phyloP scores from a whole-genome alignment of 148 eudicot genomes.

The Chenopodium quinoa region DNA sequence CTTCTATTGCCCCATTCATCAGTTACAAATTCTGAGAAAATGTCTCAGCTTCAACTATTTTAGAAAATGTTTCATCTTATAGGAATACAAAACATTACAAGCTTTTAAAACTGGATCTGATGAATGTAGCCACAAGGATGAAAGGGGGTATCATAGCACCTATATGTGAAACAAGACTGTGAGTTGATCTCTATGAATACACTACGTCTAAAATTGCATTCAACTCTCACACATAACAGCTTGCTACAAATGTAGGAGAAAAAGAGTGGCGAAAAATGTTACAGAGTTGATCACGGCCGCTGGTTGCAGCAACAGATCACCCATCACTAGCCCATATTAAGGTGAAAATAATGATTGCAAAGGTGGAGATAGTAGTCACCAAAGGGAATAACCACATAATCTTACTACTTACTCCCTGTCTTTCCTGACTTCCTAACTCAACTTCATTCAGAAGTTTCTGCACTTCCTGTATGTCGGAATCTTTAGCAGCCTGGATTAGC shows the following conservation, averaged over 20 bases:
- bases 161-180: not conserved
- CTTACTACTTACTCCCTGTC: conserved; percentile 30
- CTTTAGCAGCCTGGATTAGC: conserved; percentile 87
- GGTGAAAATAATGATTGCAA: conserved; percentile 71
- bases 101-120: conserved; percentile 1
- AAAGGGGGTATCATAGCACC: not conserved
- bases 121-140: not conserved
- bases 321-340: conserved; percentile 70
- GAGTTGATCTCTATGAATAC: not conserved
- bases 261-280: not conserved
- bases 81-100: not conserved
- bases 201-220: not conserved
- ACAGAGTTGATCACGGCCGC: not conserved
- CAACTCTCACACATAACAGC: not conserved
- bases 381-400: conserved; percentile 70
- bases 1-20: not conserved
- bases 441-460: conserved; percentile 69
- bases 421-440: conserved; percentile 43
- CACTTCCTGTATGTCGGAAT: conserved; percentile 73
- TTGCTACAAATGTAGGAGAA: not conserved
- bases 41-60: not conserved
- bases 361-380: conserved; percentile 57
- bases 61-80: not conserved
- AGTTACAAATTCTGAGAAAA: not conserved
- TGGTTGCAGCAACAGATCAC: conserved; percentile 28